Base-by-base conservation (phyloP, 257 asterid genomes). In the Lavandula angustifolia region DNA sequence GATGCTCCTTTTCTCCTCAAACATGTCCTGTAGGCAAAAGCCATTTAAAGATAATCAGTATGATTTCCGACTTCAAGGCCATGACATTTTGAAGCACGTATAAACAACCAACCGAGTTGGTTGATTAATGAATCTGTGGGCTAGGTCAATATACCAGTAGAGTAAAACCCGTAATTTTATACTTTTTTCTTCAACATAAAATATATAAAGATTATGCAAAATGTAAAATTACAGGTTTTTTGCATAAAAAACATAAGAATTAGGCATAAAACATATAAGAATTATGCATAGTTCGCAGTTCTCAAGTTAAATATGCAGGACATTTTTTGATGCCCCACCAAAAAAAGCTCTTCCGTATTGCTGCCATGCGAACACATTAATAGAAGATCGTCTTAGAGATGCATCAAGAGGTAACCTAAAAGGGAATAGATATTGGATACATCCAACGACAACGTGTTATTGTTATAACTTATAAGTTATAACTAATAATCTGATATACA, bases 1-100 rank as follows among this genome's bases (percentile, higher is more conserved):
- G 68, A 90, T 90, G 81, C 86, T 85, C 77, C 97, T 77, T 76
- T 87, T 87, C 87, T 90, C 97, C 81, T 90, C 95, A 76, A 87
- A 90, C 95, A 90, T 85, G 75, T 87, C 94, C 97, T 90, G 76
- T 57, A 59, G 64, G 69, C 50, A 75, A 47, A 47, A 31, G 54
- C 33, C 74, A 55, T 18, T 55, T 17, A 60, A 38, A 48, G 22
- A 17, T 75, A 60, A 58, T 56, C 61, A 57, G 16, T 62, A 31
- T 43, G 17, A 48, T 54, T 34, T 54, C 12, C 64, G 54, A 62
- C 44, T 62, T 76, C 22, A 35, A 48, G 42, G 48, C 44, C 60
- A 22, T 54, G 44, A 14, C 50, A 64, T 31, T 50, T 49, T 8
- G 12, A 38, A 31, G 50, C 66, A 51, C 44, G 18, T 33, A 43